Evolutionary conservation across 768 basidiomycete genomes (phyloP).

Genomic region (Lactifluus volemus): DNA sequence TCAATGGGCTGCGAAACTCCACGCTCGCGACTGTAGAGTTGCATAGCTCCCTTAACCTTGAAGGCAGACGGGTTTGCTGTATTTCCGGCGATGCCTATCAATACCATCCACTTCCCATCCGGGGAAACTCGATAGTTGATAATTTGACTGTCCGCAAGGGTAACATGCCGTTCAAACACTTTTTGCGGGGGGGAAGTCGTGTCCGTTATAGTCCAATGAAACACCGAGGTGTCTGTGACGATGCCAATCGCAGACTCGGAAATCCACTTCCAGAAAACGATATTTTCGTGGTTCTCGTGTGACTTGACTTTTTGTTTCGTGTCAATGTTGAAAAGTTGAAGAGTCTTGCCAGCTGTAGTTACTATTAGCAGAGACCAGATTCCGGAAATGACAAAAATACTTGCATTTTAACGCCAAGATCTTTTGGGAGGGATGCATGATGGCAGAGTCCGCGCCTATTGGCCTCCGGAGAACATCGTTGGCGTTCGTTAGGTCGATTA

Average conservation of each 20-base stretch:
- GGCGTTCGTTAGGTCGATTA: slow-evolving; percentile 94
- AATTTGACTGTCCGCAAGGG: slow-evolving; percentile 91
- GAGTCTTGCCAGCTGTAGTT: slow-evolving; percentile 72
- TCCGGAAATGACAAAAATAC: slow-evolving; percentile 15
- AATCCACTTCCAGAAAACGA: slow-evolving; percentile 99
- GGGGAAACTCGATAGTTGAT: slow-evolving; percentile 93
- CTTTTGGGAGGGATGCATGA: slow-evolving; percentile 97
- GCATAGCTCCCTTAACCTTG: slow-evolving; percentile 98
- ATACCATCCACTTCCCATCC: slow-evolving; percentile 96
- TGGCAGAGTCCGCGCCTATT: slow-evolving; percentile 97
- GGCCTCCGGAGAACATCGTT: slow-evolving; percentile 95
- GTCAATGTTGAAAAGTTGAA: slow-evolving; percentile 98
- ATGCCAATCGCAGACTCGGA: slow-evolving; percentile 85
- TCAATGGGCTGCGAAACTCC: slow-evolving; percentile 97
- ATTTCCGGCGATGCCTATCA: slow-evolving; percentile 92
- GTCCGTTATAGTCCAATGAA: slow-evolving; percentile 81
- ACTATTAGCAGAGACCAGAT: neutral
- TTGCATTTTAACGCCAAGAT: slow-evolving; percentile 90
- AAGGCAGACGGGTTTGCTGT: slow-evolving; percentile 89
- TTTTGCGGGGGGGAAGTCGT: slow-evolving; percentile 76
- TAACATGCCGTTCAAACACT: slow-evolving; percentile 92
- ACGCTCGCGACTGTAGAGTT: slow-evolving; percentile 88
- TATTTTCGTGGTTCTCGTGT: slow-evolving; percentile 86
- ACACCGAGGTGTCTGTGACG: slow-evolving; percentile 90
- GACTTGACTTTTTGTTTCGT: slow-evolving; percentile 97